Evolutionary conservation across 345 rosid genomes (phyloP), one percentile per base, ranked within the genome.

Genomic region (Gossypium raimondii): DNA sequence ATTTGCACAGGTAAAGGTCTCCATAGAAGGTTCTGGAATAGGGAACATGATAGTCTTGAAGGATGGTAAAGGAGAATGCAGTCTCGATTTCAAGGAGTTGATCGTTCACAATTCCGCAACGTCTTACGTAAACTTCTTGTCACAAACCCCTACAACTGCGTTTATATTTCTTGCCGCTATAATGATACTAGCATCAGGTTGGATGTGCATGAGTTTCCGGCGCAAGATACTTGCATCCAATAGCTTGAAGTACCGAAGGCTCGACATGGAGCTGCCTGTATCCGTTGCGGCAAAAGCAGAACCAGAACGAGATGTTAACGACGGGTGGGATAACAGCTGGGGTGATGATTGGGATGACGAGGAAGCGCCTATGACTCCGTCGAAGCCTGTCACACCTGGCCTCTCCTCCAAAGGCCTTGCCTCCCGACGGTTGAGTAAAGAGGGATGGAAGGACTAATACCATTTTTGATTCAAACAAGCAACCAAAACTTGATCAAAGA

Each of bases 281-380:
- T 79, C 89, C 0, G 78, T 20, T 57, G 73, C 22, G 9, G 55
- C 11, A 24, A 83, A 81, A 68, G n/a, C 81, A 44, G 88, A 84
- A 11, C 66, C 72, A 44, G 88, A 84, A 11, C 66, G 70, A 0
- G 83, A 79, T 41, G 47, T n/a, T 22, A 71, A 76, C 65, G 88
- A 88, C n/a, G 94, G 89, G 56, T 90, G 97, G 94, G 84, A 93
- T 70, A 82, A 85, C 76, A 83, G 80, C n/a, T 93, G 97, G 97
- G 92, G 68, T 63, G 48, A 93, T 78, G 87, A 79, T 79, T 93
- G 94, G 97, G 97, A 79, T 2, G 95, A 88, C 5, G 94, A 90
- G 77, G 94, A 93, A 77, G 89, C 91, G 17, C 90, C 90, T 0
- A 78, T 77, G 80, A 84, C 96, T 14, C 91, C 96, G 0, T 68